Conservation (phyloP, 2,329 filamentous ascomycete genomes). For the Niveomyces coronatus region DNA sequence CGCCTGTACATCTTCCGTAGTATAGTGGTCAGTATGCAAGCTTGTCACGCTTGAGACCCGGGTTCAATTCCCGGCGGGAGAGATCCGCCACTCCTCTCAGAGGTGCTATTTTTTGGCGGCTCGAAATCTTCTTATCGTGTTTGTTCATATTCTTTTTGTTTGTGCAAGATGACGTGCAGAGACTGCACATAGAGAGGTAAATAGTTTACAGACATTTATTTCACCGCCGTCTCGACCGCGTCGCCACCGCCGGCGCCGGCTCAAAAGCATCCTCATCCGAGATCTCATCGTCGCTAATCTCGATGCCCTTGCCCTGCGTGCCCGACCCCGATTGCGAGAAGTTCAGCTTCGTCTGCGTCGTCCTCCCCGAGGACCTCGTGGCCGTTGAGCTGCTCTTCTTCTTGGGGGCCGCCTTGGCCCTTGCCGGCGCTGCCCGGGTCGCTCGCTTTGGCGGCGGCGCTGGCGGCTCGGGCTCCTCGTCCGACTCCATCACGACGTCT, state of each 20-base stretch:
- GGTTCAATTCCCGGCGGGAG: conserved; percentile 16
- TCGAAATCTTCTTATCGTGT: not conserved
- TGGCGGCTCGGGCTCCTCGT: conserved; percentile 32
- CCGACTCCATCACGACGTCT: conserved; percentile 45
- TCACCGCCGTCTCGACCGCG: conserved; percentile 22
- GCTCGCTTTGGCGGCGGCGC: conserved; percentile 18
- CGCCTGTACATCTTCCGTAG: conserved; percentile 13
- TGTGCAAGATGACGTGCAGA: too few relatives aligned
- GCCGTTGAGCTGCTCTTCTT: conserved; percentile 14
- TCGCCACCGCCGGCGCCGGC: conserved; percentile 30
- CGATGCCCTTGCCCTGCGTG: conserved; percentile 38
- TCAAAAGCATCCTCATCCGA: conserved; percentile 53
- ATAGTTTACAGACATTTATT: too few relatives aligned
- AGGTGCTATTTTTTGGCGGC: conserved; percentile 2
- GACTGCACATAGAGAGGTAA: too few relatives aligned
- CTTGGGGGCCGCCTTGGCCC: conserved; percentile 4
- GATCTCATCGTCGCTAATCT: conserved; percentile 57
- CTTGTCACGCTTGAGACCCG: conserved; percentile 16
- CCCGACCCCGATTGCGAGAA: conserved; percentile 37
- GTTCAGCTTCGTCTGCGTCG: conserved; percentile 40
- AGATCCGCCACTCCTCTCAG: conserved; percentile 11
- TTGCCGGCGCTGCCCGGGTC: conserved; percentile 9
- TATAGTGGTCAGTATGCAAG: conserved; percentile 16
- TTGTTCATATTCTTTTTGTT: not conserved
- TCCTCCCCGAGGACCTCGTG: conserved; percentile 20